phyloP scores from a whole-genome alignment of 2,329 filamentous ascomycete genomes.

The Coccinonectria pachysandricola region DNA sequence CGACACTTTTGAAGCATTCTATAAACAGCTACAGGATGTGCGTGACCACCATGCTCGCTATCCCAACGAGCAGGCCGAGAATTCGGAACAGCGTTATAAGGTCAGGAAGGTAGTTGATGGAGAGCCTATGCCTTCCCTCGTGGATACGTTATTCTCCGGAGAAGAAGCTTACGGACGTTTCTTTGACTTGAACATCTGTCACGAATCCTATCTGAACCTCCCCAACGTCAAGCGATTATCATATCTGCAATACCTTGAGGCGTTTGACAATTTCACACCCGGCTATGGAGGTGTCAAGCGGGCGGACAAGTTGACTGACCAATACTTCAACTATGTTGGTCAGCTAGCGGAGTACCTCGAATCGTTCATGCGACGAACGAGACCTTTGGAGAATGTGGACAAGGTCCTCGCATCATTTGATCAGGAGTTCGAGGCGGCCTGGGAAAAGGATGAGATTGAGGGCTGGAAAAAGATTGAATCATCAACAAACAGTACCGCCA shows the following conservation, averaged over 20 bases:
- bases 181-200: slow-evolving; percentile 74
- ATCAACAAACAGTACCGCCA: slow-evolving; percentile 22
- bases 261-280: slow-evolving; percentile 77
- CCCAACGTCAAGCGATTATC: slow-evolving; percentile 74
- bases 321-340: slow-evolving; percentile 83
- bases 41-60: slow-evolving; percentile 85
- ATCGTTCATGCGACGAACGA: slow-evolving; percentile 72
- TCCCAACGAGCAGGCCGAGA: slow-evolving; percentile 90
- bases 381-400: slow-evolving; percentile 77
- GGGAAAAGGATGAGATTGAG: slow-evolving; percentile 68
- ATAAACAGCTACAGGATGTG: slow-evolving; percentile 70
- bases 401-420: slow-evolving; percentile 69
- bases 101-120: slow-evolving; percentile 52
- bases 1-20: slow-evolving; percentile 85
- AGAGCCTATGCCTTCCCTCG: slow-evolving; percentile 53
- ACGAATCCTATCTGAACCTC: slow-evolving; percentile 86
- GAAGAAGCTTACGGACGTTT: slow-evolving; percentile 91
- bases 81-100: slow-evolving; percentile 87
- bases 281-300: slow-evolving; percentile 66
- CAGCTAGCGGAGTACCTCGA: slow-evolving; percentile 76
- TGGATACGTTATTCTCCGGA: slow-evolving; percentile 89
- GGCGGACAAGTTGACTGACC: slow-evolving; percentile 78
- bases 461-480: slow-evolving; percentile 61
- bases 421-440: slow-evolving; percentile 71
- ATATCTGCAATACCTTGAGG: slow-evolving; percentile 87